A percentile compares a stretch with the other conserved stretches of the same genome.
Evolutionary conservation across 2,329 filamentous ascomycete genomes (phyloP).

Genomic region (Gaeumannomyces sp.): DNA sequence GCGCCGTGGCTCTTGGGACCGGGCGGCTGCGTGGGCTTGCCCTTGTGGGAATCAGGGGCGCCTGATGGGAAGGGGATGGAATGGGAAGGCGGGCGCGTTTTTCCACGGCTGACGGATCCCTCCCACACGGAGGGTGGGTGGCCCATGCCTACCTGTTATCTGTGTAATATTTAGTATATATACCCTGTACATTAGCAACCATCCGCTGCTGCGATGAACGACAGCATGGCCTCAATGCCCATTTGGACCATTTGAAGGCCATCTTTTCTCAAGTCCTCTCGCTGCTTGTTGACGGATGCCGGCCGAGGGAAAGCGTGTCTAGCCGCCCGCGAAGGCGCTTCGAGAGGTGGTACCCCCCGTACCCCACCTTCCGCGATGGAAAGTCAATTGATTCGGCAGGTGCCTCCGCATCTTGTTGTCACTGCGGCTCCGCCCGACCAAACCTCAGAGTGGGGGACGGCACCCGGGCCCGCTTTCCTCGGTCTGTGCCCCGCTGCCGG

Average conservation of each 20-base stretch:
- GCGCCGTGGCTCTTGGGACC: too few species aligned
- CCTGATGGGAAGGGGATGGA: not conserved
- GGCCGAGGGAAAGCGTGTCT: not conserved
- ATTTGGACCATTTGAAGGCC: not conserved
- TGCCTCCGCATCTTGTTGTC: not conserved
- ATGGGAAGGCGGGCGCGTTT: too few species aligned
- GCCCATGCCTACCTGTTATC: not conserved
- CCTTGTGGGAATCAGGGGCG: not conserved
- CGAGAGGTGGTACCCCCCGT: too few species aligned
- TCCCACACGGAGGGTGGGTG: not conserved
- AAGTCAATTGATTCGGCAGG: not conserved
- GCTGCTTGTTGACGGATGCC: too few species aligned
- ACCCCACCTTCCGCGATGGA: too few species aligned
- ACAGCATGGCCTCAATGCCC: not conserved
- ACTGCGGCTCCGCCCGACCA: not conserved
- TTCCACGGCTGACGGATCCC: not conserved
- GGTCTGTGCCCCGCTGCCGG: too few species aligned
- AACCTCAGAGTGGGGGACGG: not conserved
- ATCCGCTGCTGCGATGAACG: not conserved
- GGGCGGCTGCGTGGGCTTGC: too few species aligned
- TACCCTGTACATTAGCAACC: not conserved
- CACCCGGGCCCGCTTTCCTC: not conserved
- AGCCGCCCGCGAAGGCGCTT: too few species aligned
- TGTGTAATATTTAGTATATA: conserved; percentile 1
- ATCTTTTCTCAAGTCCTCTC: not conserved